phyloP scores from a whole-genome alignment of 2,329 filamentous ascomycete species.

The Ophiostoma fasciatum region DNA sequence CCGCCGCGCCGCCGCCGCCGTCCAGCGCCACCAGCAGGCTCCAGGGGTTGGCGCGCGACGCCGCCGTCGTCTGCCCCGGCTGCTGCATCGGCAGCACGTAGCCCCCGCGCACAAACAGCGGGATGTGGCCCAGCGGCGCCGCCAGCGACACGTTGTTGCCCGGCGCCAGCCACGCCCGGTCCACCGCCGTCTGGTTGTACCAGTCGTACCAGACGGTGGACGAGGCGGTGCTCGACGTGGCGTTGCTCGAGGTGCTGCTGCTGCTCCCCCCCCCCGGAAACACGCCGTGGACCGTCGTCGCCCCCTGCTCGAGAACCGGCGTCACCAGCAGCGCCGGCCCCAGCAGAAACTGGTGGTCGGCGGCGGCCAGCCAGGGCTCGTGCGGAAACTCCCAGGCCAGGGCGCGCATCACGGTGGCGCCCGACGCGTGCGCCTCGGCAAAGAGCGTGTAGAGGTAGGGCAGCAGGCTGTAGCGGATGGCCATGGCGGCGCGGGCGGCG shows the following conservation, averaged over 20 bases:
- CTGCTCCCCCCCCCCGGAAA: slow-evolving; percentile 29
- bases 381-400: slow-evolving; percentile 56
- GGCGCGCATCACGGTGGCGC: slow-evolving; percentile 52
- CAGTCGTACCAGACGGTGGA: slow-evolving; percentile 58
- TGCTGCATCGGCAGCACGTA: slow-evolving; percentile 53
- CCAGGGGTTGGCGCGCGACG: slow-evolving; percentile 50
- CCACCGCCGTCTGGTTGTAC: slow-evolving; percentile 50
- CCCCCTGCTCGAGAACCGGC: slow-evolving; percentile 30
- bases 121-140: slow-evolving; percentile 50
- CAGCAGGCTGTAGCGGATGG: slow-evolving; percentile 61
- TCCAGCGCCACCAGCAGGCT: slow-evolving; percentile 49
- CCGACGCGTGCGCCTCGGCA: slow-evolving; percentile 41
- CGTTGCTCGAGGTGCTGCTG: background rate
- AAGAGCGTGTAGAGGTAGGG: slow-evolving; percentile 69
- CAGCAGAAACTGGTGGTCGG: slow-evolving; percentile 37
- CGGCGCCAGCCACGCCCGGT: slow-evolving; percentile 13
- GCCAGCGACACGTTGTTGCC: slow-evolving; percentile 26
- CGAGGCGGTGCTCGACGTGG: background rate
- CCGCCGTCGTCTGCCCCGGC: slow-evolving; percentile 50
- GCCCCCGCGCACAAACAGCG: slow-evolving; percentile 56
- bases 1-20: slow-evolving; percentile 37
- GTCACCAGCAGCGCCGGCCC: slow-evolving; percentile 32
- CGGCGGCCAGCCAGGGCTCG: slow-evolving; percentile 28
- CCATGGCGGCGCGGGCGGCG: slow-evolving; percentile 53
- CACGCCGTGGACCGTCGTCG: slow-evolving; percentile 25